Percentiles rank a stretch among this genome's conserved stretches.
Evolutionary conservation across 192 early-diverging fungal species (phyloP).

Genomic region (Coemansia sp.): DNA sequence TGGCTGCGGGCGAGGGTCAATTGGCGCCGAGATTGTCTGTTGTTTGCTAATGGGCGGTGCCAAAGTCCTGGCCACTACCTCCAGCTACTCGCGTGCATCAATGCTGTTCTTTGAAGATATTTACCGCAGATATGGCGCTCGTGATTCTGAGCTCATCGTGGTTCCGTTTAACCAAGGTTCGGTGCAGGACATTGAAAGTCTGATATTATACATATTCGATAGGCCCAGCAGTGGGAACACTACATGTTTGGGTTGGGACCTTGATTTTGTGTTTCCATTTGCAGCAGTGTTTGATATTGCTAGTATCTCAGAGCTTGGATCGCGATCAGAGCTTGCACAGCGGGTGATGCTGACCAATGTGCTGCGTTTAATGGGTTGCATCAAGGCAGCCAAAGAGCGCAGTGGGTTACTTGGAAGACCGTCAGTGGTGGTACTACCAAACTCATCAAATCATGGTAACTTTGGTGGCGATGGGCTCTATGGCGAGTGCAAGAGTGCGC

Average conservation of each 20-base stretch:
- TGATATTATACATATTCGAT: conserved; percentile 47
- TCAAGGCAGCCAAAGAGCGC: conserved; percentile 82
- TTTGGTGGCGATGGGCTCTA: conserved; percentile 92
- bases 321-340: conserved; percentile 84
- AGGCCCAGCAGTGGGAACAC: too few relatives aligned
- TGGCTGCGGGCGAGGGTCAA: conserved; percentile 86
- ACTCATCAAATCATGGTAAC: conserved; percentile 93
- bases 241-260: conserved; percentile 64
- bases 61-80: conserved; percentile 79
- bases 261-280: conserved; percentile 92
- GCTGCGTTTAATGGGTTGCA: conserved; percentile 75
- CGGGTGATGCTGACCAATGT: conserved; percentile 93
- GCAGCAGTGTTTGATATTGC: conserved; percentile 85
- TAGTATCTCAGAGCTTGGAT: conserved; percentile 61
- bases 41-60: conserved; percentile 73
- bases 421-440: conserved; percentile 80
- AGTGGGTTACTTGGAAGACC: conserved; percentile 75
- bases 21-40: conserved; percentile 81
- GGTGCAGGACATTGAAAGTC: conserved; percentile 68
- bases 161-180: conserved; percentile 95
- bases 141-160: conserved; percentile 78
- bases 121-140: conserved; percentile 84
- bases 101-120: conserved; percentile 83
- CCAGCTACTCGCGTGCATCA: conserved; percentile 64
- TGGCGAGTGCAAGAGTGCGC: conserved; percentile 86